A percentile compares a stretch with the other conserved stretches of the same genome.
Evolutionary conservation across 768 basidiomycete genomes (phyloP).

Genomic region (Megacollybia marginata): DNA sequence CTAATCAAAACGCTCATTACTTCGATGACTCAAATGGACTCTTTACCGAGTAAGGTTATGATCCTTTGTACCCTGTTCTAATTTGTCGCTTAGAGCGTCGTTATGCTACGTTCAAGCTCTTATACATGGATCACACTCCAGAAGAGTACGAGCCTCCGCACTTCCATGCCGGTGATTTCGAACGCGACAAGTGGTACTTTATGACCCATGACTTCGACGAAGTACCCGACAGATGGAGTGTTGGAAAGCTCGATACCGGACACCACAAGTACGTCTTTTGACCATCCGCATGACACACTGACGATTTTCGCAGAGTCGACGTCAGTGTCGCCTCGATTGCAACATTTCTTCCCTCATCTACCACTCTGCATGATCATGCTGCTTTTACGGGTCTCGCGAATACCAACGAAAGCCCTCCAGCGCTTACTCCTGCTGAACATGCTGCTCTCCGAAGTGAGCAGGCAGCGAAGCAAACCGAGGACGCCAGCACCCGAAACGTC

Average conservation of each 20-base stretch:
- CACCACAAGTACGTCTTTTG: slow-evolving; percentile 54
- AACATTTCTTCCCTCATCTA: slow-evolving; percentile 57
- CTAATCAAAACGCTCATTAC: slow-evolving; percentile 73
- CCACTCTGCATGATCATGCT: slow-evolving; percentile 47
- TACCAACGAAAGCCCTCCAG: slow-evolving; percentile 20
- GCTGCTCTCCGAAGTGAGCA: slow-evolving; percentile 44
- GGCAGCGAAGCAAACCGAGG: slow-evolving; percentile 50
- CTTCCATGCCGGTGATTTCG: slow-evolving; percentile 64
- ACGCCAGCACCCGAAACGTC: slow-evolving; percentile 54
- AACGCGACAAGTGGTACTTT: slow-evolving; percentile 75
- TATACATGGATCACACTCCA: slow-evolving; percentile 76
- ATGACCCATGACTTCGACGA: slow-evolving; percentile 70
- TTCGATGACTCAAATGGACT: slow-evolving; percentile 75
- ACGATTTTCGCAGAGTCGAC: slow-evolving; percentile 42
- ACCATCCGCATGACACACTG: neutral
- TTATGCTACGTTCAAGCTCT: slow-evolving; percentile 84
- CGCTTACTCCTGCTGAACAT: slow-evolving; percentile 53
- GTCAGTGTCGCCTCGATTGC: slow-evolving; percentile 69
- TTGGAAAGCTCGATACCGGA: slow-evolving; percentile 64
- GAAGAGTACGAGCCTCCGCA: slow-evolving; percentile 79
- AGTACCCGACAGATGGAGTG: slow-evolving; percentile 62
- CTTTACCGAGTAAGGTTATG: slow-evolving; percentile 55
- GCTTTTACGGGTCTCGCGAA: slow-evolving; percentile 44
- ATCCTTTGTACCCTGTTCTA: neutral
- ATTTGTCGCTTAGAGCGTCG: slow-evolving; percentile 48